Evolutionary conservation across 345 rosid genomes (phyloP).

Genomic region (Syzygium aromaticum): DNA sequence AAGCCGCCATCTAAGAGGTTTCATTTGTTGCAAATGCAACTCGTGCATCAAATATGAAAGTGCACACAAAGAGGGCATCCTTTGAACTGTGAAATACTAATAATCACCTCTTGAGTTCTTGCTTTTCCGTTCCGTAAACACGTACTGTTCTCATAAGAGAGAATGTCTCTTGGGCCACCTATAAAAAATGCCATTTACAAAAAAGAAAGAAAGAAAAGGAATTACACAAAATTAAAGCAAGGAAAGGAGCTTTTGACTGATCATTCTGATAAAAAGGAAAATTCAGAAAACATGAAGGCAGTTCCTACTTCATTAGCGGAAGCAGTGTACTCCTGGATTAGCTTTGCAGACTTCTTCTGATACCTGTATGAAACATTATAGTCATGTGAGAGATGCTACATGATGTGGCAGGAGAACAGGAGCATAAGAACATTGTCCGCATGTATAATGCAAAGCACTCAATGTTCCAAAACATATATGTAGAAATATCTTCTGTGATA

Average conservation of each 20-base stretch:
- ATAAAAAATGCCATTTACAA: not conserved
- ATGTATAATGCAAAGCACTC: conserved; percentile 1
- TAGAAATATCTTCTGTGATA: not conserved
- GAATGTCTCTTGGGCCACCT: conserved; percentile 98
- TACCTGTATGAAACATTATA: conserved; percentile 40
- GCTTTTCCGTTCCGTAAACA: conserved; percentile 88
- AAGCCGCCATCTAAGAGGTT: not conserved
- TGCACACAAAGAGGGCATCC: not conserved
- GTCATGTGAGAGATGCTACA: not conserved
- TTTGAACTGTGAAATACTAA: not conserved
- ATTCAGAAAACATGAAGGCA: conserved; percentile 6
- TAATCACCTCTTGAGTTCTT: conserved; percentile 59
- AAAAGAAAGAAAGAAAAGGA: not conserved
- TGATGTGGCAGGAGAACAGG: not conserved
- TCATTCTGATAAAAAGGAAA: not conserved
- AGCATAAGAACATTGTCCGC: not conserved
- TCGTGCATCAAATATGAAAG: not conserved
- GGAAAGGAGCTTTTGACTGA: not conserved
- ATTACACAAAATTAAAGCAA: not conserved
- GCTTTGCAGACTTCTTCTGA: conserved; percentile 92
- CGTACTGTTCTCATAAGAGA: conserved; percentile 97
- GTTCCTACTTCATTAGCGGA: conserved; percentile 82
- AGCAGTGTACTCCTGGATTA: conserved; percentile 77
- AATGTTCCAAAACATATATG: not conserved
- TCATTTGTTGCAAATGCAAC: not conserved